phyloP scores from a whole-genome alignment of 2,329 filamentous ascomycete species.

The Neospermospora avenae region DNA sequence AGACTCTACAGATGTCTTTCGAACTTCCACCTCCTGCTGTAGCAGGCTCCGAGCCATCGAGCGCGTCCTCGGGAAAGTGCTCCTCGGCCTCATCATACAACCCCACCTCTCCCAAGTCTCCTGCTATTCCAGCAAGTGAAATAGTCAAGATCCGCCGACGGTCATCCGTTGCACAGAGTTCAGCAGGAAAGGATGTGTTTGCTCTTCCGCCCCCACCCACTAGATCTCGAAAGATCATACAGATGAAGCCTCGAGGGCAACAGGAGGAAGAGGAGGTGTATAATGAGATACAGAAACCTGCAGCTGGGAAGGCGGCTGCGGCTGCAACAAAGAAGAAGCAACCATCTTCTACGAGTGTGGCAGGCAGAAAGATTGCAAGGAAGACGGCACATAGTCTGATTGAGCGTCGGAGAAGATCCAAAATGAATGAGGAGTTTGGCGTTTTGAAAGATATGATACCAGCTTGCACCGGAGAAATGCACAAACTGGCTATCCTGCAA shows the following conservation, averaged over 20 bases:
- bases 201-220: constrained; percentile 89
- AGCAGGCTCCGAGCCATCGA: constrained; percentile 46
- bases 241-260: constrained; percentile 76
- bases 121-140: constrained; percentile 39
- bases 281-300: constrained; percentile 20
- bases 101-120: constrained; percentile 43
- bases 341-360: constrained; percentile 70
- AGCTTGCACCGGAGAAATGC: constrained; percentile 95
- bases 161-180: constrained; percentile 42
- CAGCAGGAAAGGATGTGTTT: constrained; percentile 57
- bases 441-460: constrained; percentile 94
- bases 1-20: constrained; percentile 66
- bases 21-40: constrained; percentile 76
- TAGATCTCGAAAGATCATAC: constrained; percentile 90
- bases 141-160: constrained; percentile 42
- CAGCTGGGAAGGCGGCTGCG: constrained; percentile 19
- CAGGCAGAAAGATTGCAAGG: constrained; percentile 89
- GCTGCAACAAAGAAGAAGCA: constrained; percentile 67
- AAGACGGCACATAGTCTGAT: constrained; percentile 97
- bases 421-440: constrained; percentile 98
- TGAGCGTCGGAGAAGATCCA: constrained; percentile 81
- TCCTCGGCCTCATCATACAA: constrained; percentile 49
- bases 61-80: constrained; percentile 40
- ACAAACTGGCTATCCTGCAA: constrained; percentile 93
- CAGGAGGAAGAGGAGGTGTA: constrained; percentile 33